Conservation (phyloP, 2,329 filamentous ascomycete species). For the Talaromyces sp. region DNA sequence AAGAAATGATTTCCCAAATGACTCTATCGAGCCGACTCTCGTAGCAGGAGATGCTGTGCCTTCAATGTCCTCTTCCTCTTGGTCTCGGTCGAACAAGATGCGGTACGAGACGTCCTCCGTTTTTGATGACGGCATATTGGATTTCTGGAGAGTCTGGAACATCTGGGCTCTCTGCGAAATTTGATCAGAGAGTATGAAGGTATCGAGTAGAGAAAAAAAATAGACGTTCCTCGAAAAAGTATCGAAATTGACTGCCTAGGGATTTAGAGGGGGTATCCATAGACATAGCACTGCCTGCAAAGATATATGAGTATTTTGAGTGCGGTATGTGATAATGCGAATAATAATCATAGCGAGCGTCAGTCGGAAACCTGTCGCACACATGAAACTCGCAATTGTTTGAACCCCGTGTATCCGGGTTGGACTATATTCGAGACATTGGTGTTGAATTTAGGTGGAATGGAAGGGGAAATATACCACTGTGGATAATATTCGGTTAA, state of each 20-base stretch:
- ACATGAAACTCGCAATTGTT: not conserved
- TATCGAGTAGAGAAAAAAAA: not conserved
- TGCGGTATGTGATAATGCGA: not conserved
- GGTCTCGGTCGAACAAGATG: conserved; percentile 1
- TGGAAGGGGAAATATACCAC: not conserved
- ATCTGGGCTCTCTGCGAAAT: not conserved
- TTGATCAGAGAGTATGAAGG: not conserved
- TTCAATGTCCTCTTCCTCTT: conserved; percentile 5
- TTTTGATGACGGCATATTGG: not conserved
- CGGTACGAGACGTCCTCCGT: not conserved
- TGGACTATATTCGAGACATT: not conserved
- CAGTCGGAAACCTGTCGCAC: not conserved
- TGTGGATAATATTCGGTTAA: too few relatives aligned
- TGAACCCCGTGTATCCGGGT: not conserved
- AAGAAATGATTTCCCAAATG: conserved; percentile 5
- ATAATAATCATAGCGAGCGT: not conserved
- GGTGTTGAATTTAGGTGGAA: not conserved
- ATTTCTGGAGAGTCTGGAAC: not conserved
- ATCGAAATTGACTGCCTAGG: not conserved
- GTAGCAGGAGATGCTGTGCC: not conserved
- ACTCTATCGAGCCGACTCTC: conserved; percentile 6
- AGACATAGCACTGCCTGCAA: not conserved
- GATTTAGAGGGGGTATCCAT: not conserved
- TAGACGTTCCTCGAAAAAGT: not conserved
- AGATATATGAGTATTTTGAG: not conserved